phyloP scores from a whole-genome alignment of 2,329 filamentous ascomycete genomes.

The Fusarium albosuccineum region DNA sequence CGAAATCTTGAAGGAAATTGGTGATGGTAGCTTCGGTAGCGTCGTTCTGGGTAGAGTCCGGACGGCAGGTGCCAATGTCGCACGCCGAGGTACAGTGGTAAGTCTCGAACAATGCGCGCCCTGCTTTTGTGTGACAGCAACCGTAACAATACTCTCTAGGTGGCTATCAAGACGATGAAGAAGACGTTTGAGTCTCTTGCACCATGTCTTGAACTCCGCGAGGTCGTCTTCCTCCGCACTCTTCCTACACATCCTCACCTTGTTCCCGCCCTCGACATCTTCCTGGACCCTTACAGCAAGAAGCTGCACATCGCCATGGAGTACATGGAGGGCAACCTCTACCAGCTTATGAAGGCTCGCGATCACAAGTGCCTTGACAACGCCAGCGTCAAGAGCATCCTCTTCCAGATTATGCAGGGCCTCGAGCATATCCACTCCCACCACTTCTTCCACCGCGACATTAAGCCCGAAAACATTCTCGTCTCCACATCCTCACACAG shows the following conservation, averaged over 20 bases:
- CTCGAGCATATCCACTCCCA: slow-evolving; percentile 98
- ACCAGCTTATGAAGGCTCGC: slow-evolving; percentile 98
- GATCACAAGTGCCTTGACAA: slow-evolving; percentile 95
- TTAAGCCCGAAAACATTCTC: slow-evolving; percentile 98
- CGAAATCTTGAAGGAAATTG: slow-evolving; percentile 97
- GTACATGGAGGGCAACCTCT: slow-evolving; percentile 99
- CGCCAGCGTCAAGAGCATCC: slow-evolving; percentile 94
- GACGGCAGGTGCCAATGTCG: slow-evolving; percentile 88
- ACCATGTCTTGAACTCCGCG: slow-evolving; percentile 91
- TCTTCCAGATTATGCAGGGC: slow-evolving; percentile 96
- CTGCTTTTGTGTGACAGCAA: slow-evolving; percentile 26
- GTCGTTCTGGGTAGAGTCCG: slow-evolving; percentile 93
- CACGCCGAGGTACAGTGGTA: slow-evolving; percentile 93
- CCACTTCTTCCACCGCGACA: slow-evolving; percentile 98
- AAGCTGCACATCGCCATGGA: slow-evolving; percentile 99
- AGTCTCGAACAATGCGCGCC: slow-evolving; percentile 53
- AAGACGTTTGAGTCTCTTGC: slow-evolving; percentile 96
- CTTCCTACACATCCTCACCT: slow-evolving; percentile 90
- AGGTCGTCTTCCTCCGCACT: slow-evolving; percentile 95
- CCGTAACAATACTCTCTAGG: slow-evolving; percentile 64
- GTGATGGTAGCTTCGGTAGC: slow-evolving; percentile 98
- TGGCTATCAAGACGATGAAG: slow-evolving; percentile 99
- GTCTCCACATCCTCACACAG: slow-evolving; percentile 90
- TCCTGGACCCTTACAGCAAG: slow-evolving; percentile 94
- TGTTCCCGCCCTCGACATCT: slow-evolving; percentile 98